These are phyloP conservation scores for Cephaloascus albidus DNA, from an alignment of 805 yeast genomes.

Conservation along the genomic window DNA sequence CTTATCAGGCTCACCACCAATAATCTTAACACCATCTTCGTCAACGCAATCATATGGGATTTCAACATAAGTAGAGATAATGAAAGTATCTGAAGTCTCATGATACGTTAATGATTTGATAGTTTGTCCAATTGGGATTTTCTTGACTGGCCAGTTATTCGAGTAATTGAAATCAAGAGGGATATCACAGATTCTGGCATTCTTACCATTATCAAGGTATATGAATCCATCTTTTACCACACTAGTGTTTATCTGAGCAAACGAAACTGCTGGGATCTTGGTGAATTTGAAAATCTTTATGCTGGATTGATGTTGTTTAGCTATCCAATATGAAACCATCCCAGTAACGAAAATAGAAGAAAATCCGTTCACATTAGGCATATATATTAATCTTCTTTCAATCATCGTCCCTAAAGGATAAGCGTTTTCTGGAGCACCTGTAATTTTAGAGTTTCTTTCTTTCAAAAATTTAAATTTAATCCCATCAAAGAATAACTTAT, in stretches of 20 bases:
- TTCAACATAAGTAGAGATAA: conserved; percentile 50
- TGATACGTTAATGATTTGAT: conserved; percentile 63
- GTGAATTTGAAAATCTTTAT: conserved; percentile 65
- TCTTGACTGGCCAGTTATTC: conserved; percentile 50
- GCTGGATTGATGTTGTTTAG: conserved; percentile 53
- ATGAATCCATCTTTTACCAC: conserved; percentile 44
- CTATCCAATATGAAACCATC: conserved; percentile 55
- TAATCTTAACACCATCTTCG: conserved; percentile 60
- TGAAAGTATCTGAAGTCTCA: conserved; percentile 50
- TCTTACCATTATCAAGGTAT: conserved; percentile 60
- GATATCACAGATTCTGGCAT: conserved; percentile 52
- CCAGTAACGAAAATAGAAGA: conserved; percentile 68
- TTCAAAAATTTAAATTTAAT: conserved; percentile 30
- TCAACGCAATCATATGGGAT: conserved; percentile 58
- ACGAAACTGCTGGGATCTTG: conserved; percentile 54
- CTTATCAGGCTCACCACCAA: conserved; percentile 41
- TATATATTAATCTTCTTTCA: conserved; percentile 57
- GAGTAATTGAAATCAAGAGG: conserved; percentile 44
- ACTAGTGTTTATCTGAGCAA: conserved; percentile 39
- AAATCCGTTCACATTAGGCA: conserved; percentile 48
- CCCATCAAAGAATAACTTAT: conserved; percentile 46
- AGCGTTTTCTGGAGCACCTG: conserved; percentile 79
- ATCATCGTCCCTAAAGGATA: conserved; percentile 58
- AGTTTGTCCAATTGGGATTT: conserved; percentile 45
- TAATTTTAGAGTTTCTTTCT: conserved; percentile 36